A percentile compares a stretch with the other conserved stretches of the same genome.
These are phyloP conservation scores for Hortiboletus flavorubellus DNA, from an alignment of 768 basidiomycete genomes.

Conservation along the genomic window DNA sequence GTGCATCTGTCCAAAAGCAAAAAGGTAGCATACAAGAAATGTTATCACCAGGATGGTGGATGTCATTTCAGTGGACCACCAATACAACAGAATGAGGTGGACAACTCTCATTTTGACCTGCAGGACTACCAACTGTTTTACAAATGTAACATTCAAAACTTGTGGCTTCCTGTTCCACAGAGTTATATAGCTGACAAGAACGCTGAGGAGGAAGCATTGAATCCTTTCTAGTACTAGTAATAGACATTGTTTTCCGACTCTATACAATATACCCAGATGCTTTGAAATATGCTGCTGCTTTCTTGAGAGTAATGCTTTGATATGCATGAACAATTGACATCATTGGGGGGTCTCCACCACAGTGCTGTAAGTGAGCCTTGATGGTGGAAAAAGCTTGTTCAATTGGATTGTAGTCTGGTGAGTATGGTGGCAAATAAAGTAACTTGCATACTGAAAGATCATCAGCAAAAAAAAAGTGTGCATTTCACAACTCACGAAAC, in stretches of 20 bases:
- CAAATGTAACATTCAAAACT: neutral
- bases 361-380: neutral
- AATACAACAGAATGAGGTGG: neutral
- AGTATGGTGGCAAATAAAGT: conserved; percentile 26
- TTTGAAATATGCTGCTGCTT: too few species aligned
- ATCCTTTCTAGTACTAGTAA: too few species aligned
- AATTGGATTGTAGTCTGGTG: conserved; percentile 16
- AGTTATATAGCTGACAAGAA: conserved; percentile 1
- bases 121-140: conserved; percentile 8
- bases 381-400: conserved; percentile 9
- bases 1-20: neutral
- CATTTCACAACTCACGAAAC: conserved; percentile 4
- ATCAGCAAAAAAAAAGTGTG: neutral
- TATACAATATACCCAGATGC: too few species aligned
- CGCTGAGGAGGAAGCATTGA: neutral
- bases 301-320: too few species aligned
- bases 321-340: too few species aligned
- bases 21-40: neutral
- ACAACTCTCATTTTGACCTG: too few species aligned
- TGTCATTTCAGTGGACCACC: neutral
- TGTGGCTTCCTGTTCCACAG: conserved; percentile 3
- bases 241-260: too few species aligned
- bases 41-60: neutral
- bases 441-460: conserved; percentile 18
- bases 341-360: neutral